These are phyloP conservation scores for Pythium utonaiense DNA, from an alignment of 352 stramenopile genomes.

Conservation along the genomic window DNA sequence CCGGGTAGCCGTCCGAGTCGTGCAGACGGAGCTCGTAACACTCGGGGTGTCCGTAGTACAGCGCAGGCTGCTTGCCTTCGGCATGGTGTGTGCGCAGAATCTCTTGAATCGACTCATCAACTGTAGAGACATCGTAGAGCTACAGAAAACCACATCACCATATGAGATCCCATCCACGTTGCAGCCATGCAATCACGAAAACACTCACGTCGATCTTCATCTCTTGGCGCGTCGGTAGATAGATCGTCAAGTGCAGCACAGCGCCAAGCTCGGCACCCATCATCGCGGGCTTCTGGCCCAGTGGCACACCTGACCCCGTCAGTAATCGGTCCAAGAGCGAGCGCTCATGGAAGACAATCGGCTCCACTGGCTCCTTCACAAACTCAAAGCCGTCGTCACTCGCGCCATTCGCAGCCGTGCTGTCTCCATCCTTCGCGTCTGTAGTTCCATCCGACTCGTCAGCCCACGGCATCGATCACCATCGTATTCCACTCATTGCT, in stretches of 20 bases:
- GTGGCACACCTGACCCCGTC: conserved; percentile 43
- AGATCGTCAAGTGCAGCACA: conserved; percentile 83
- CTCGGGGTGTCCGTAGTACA: conserved; percentile 86
- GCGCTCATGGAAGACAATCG: conserved; percentile 62
- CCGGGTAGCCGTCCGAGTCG: conserved; percentile 77
- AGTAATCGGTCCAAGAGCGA: conserved; percentile 78
- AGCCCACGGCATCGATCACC: neutral
- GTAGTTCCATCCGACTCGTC: neutral
- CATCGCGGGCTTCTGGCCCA: conserved; percentile 60
- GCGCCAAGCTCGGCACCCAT: conserved; percentile 47
- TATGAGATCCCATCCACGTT: neutral
- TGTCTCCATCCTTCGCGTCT: conserved; percentile 1
- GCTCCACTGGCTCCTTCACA: conserved; percentile 56
- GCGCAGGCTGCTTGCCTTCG: conserved; percentile 50
- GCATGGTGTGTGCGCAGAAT: conserved; percentile 69
- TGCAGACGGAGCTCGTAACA: conserved; percentile 86
- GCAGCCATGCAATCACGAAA: neutral
- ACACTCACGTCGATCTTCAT: conserved; percentile 83
- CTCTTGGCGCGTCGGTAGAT: conserved; percentile 75
- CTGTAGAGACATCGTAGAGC: conserved; percentile 83
- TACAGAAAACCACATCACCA: conserved; percentile 25
- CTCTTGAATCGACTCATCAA: conserved; percentile 86
- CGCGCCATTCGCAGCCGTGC: neutral
- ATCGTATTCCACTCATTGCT: neutral
- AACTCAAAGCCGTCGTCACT: conserved; percentile 55